phyloP scores from a whole-genome alignment of 139 green algal genomes.

The Ettlia oleoabundans region DNA sequence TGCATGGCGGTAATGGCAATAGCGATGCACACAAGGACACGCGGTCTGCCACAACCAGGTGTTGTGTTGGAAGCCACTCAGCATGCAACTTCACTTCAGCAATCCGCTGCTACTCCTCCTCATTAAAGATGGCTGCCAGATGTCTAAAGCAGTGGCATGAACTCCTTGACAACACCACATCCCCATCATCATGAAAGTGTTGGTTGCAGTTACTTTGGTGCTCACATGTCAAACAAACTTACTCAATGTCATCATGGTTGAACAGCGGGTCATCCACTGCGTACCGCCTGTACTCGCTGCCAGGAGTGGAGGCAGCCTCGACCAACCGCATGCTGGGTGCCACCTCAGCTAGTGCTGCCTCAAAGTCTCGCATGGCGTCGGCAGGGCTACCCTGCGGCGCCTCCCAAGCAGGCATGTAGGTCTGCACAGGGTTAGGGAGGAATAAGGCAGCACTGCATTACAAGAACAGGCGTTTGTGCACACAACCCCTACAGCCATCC shows the following conservation, averaged over 20 bases:
- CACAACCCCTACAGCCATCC: no score
- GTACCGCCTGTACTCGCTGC: conserved; percentile 24
- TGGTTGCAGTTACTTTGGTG: background rate
- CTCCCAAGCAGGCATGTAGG: conserved; percentile 30
- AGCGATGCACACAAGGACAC: no score
- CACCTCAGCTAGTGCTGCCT: conserved; percentile 20
- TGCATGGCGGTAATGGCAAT: no score
- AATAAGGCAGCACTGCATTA: background rate
- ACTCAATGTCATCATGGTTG: conserved; percentile 45
- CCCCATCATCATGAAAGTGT: background rate
- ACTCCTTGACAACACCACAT: background rate
- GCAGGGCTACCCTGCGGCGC: conserved; percentile 1
- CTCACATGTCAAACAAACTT: background rate
- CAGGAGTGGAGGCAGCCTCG: background rate
- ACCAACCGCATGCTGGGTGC: background rate
- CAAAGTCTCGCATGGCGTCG: conserved; percentile 23
- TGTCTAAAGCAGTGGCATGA: no score
- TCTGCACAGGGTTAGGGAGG: no score
- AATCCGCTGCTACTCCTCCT: no score
- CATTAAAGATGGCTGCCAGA: no score
- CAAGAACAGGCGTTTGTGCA: no score
- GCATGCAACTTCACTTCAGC: no score
- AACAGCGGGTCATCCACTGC: conserved; percentile 2
- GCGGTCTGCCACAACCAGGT: no score
- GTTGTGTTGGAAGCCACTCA: no score